phyloP scores from a whole-genome alignment of 306 rosid genomes.

The Betula pendula region DNA sequence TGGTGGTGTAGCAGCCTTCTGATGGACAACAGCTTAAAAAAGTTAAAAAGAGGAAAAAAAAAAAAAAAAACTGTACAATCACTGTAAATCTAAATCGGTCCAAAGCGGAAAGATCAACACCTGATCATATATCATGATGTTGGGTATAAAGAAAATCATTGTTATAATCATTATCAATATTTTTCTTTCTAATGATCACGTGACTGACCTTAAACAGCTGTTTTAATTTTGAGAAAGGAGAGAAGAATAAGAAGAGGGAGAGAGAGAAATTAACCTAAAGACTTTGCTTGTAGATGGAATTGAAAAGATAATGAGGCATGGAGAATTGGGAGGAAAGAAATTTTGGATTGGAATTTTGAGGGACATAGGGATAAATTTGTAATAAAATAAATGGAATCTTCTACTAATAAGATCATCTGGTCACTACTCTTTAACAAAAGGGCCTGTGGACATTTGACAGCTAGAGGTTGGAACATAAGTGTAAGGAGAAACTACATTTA shows the following conservation, averaged over 20 bases:
- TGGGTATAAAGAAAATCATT: neutral
- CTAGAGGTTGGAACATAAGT: constrained; percentile 17
- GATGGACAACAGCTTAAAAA: neutral
- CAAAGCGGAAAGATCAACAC: neutral
- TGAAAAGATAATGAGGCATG: neutral
- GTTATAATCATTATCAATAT: neutral
- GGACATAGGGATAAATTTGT: neutral
- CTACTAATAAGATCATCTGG: constrained; percentile 8
- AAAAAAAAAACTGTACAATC: neutral
- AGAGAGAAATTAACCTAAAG: neutral
- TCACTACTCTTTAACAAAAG: constrained; percentile 3
- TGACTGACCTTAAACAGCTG: neutral
- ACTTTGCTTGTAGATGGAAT: neutral
- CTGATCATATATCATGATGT: neutral
- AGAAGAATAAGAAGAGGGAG: neutral
- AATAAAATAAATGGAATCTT: neutral
- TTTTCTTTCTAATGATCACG: neutral
- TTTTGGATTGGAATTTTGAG: neutral
- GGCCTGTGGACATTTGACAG: constrained; percentile 6
- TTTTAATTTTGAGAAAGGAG: neutral
- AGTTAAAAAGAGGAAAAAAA: too few species aligned
- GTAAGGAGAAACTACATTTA: neutral
- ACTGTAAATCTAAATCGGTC: neutral
- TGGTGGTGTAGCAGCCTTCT: neutral
- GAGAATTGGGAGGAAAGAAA: neutral